phyloP scores from a whole-genome alignment of 768 basidiomycete genomes.

The Naganishia vaughanmartiniae region DNA sequence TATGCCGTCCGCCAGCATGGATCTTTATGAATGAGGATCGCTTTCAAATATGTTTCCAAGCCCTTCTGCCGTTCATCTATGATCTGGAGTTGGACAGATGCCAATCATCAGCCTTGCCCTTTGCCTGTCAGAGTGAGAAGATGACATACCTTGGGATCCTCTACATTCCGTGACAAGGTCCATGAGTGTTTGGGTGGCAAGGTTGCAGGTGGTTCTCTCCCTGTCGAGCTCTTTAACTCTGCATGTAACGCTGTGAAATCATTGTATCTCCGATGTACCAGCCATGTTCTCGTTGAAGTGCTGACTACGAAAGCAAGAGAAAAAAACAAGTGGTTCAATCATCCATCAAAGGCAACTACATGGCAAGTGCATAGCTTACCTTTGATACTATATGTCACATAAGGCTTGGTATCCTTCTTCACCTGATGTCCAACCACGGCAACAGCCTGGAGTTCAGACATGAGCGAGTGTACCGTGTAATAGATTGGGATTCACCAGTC shows the following conservation, averaged over 20 bases:
- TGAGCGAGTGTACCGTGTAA: constrained; percentile 12
- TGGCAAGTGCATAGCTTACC: constrained; percentile 32
- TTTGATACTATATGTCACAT: constrained; percentile 49
- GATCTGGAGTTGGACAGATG: constrained; percentile 45
- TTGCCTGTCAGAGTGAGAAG: not conserved
- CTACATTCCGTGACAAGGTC: constrained; percentile 55
- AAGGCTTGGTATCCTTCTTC: constrained; percentile 44
- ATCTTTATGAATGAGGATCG: constrained; percentile 77
- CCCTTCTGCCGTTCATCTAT: constrained; percentile 74
- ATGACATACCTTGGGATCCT: constrained; percentile 56
- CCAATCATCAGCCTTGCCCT: not conserved
- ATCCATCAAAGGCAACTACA: not conserved
- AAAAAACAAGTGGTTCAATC: not conserved
- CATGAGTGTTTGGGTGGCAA: constrained; percentile 84
- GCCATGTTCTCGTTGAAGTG: constrained; percentile 87
- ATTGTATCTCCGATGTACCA: constrained; percentile 89
- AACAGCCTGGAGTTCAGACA: constrained; percentile 49
- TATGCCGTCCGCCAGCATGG: constrained; percentile 75
- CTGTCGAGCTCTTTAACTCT: constrained; percentile 75
- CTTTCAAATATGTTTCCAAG: constrained; percentile 79
- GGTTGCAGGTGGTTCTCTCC: constrained; percentile 70
- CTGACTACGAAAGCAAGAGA: constrained; percentile 57
- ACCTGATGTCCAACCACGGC: constrained; percentile 46
- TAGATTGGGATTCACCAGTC: not conserved
- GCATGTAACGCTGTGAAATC: constrained; percentile 85